phyloP scores from a whole-genome alignment of 2,329 filamentous ascomycete genomes.

The Ascocoryne sarcoides region DNA sequence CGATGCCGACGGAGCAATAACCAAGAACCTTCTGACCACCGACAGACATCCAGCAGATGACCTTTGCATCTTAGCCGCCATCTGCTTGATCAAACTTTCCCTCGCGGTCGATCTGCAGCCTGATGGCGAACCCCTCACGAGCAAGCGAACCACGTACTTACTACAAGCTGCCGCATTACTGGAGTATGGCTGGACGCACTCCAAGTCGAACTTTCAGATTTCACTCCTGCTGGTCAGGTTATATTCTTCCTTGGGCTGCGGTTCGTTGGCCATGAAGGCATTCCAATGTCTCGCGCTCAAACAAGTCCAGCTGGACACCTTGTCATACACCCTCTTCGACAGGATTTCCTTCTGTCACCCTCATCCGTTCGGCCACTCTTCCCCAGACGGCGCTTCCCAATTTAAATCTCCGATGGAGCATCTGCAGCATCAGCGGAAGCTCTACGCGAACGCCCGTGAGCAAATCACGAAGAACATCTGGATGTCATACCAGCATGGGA shows the following conservation, averaged over 20 bases:
- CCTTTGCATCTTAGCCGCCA: conserved; percentile 24
- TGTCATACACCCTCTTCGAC: conserved; percentile 32
- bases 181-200: conserved; percentile 27
- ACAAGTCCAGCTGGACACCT: conserved; percentile 33
- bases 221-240: conserved; percentile 31
- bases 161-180: conserved; percentile 27
- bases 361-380: conserved; percentile 21
- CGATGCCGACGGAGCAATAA: conserved; percentile 16
- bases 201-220: conserved; percentile 33
- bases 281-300: conserved; percentile 32
- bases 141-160: conserved; percentile 13
- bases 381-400: conserved; percentile 11
- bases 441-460: conserved; percentile 18
- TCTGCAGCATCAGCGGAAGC: conserved; percentile 22
- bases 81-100: conserved; percentile 26
- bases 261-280: conserved; percentile 29
- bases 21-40: conserved; percentile 23
- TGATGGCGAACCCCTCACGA: conserved; percentile 8
- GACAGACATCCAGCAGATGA: conserved; percentile 30
- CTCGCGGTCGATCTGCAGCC: conserved; percentile 4
- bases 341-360: conserved; percentile 33
- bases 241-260: conserved; percentile 31
- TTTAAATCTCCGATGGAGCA: conserved; percentile 17
- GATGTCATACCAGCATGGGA: conserved; percentile 26
- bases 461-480: conserved; percentile 26